Evolutionary conservation across 2,329 filamentous ascomycete genomes (phyloP).

Genomic region (Aspergillus melleus): DNA sequence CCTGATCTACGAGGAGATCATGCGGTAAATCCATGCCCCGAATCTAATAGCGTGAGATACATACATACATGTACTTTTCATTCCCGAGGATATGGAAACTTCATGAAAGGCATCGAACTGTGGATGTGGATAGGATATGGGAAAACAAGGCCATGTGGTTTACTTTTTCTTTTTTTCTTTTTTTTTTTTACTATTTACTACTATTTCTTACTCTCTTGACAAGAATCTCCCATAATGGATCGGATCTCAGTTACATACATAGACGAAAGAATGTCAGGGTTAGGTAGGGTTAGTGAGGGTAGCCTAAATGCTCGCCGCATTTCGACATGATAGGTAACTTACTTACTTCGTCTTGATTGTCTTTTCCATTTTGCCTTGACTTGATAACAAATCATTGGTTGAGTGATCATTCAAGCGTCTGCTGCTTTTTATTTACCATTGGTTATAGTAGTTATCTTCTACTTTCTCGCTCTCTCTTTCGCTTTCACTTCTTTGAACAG

Average conservation of each 20-base stretch:
- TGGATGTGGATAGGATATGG: no score
- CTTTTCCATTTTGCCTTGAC: neutral
- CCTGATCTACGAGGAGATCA: conserved; percentile 97
- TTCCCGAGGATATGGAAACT: neutral
- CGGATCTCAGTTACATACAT: conserved; percentile 13
- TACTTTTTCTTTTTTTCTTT: no score
- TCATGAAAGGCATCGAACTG: no score
- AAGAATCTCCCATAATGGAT: no score
- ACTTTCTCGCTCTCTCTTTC: no score
- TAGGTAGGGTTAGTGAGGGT: neutral
- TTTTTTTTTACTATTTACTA: no score
- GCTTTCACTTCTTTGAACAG: no score
- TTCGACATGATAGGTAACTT: neutral
- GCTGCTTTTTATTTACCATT: neutral
- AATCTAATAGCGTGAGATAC: neutral
- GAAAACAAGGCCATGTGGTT: no score
- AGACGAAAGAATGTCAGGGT: conserved; percentile 16
- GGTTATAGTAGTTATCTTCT: neutral
- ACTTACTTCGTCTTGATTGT: neutral
- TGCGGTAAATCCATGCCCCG: conserved; percentile 52
- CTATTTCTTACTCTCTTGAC: no score
- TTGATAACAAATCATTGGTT: neutral
- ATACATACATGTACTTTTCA: neutral
- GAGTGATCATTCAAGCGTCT: conserved; percentile 1
- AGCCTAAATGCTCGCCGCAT: conserved; percentile 5